These are phyloP conservation scores for Yamadazyma sp. DNA, from an alignment of 1,139 yeast species.

Conservation along the genomic window DNA sequence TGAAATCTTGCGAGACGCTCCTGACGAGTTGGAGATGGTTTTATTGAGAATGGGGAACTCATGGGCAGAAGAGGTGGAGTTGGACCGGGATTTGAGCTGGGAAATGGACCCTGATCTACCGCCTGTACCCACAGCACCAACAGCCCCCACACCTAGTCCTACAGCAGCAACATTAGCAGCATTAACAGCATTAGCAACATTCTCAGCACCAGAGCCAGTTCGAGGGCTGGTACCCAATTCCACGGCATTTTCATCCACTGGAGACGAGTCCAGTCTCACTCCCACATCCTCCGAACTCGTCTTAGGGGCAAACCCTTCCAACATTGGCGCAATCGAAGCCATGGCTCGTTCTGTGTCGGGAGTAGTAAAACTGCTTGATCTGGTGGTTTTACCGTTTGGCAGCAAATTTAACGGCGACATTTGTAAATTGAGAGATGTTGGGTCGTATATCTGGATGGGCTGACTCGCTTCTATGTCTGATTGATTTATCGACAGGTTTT, in stretches of 20 bases:
- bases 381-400: constrained; percentile 8
- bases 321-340: constrained; percentile 76
- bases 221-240: neutral
- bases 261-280: constrained; percentile 2
- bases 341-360: constrained; percentile 57
- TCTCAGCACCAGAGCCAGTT: neutral
- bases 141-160: neutral
- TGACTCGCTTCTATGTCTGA: neutral
- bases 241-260: neutral
- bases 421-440: constrained; percentile 24
- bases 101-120: constrained; percentile 6
- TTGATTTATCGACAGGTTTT: neutral
- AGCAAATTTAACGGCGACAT: constrained; percentile 31
- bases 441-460: constrained; percentile 12
- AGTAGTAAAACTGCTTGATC: constrained; percentile 6
- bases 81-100: constrained; percentile 20
- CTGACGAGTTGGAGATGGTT: constrained; percentile 40
- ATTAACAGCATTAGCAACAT: neutral
- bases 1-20: constrained; percentile 47
- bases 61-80: constrained; percentile 22
- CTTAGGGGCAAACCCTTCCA: constrained; percentile 70
- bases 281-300: constrained; percentile 54
- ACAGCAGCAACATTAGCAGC: neutral
- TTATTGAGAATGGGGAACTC: constrained; percentile 28
- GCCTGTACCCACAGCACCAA: too few relatives aligned